A percentile compares a stretch with the other conserved stretches of the same genome.
Evolutionary conservation across 495 filamentous ascomycete species (phyloP).

Genomic region (Filosporella fistucella): DNA sequence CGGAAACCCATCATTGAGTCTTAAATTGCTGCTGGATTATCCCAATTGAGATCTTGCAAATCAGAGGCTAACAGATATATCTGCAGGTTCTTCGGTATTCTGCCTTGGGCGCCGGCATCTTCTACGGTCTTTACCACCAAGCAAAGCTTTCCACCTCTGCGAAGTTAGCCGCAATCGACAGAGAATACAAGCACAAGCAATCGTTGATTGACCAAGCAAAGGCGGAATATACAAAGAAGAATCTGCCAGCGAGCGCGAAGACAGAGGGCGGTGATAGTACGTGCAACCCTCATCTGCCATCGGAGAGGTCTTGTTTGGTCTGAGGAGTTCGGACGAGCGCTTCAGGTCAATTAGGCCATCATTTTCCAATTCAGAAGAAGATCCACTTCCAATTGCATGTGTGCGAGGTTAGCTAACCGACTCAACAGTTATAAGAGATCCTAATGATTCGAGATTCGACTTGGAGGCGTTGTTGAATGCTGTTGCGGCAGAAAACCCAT

Average conservation of each 20-base stretch:
- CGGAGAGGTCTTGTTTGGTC: no score
- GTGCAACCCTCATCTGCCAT: slow-evolving; percentile 3
- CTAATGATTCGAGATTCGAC: slow-evolving; percentile 81
- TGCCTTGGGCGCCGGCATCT: slow-evolving; percentile 77
- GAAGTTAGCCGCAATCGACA: slow-evolving; percentile 60
- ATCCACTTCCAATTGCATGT: no score
- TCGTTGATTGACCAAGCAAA: slow-evolving; percentile 86
- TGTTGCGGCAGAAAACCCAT: slow-evolving; percentile 52
- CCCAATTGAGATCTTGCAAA: not conserved
- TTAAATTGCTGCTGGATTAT: slow-evolving; percentile 1
- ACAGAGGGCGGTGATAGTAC: slow-evolving; percentile 33
- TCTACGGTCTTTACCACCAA: slow-evolving; percentile 94
- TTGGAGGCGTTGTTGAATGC: slow-evolving; percentile 76
- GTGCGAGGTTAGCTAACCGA: no score
- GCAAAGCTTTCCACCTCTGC: slow-evolving; percentile 61
- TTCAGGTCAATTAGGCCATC: no score
- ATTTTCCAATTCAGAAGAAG: no score
- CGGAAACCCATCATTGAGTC: slow-evolving; percentile 1
- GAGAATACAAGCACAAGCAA: slow-evolving; percentile 83
- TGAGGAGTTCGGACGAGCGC: no score
- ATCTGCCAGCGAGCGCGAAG: slow-evolving; percentile 35
- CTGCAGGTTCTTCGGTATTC: slow-evolving; percentile 89
- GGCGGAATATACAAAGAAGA: slow-evolving; percentile 77
- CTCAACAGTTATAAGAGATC: slow-evolving; percentile 72
- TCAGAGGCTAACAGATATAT: not conserved